phyloP scores from a whole-genome alignment of 139 green algal species.

The Chlamydomonas sp. region DNA sequence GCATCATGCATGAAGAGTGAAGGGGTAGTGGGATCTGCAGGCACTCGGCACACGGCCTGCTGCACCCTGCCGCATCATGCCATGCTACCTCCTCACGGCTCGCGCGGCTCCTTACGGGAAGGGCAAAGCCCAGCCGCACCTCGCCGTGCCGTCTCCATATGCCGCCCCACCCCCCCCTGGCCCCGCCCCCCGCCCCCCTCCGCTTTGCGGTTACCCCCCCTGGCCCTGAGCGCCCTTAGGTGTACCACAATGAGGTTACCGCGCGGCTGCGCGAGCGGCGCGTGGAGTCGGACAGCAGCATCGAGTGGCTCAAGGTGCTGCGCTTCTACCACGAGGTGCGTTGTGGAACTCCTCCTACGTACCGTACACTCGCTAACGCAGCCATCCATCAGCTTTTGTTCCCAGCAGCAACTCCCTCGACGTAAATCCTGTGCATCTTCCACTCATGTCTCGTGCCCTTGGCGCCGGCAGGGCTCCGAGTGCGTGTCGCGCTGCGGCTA shows the following conservation, averaged over 20 bases:
- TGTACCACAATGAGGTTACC: conserved; percentile 54
- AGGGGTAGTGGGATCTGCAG: neutral
- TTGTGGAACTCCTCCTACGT: too few species aligned
- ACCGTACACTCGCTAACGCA: too few species aligned
- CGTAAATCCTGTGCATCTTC: neutral
- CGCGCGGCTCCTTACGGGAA: too few species aligned
- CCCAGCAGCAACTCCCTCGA: too few species aligned
- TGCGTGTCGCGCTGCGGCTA: conserved; percentile 33
- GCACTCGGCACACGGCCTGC: too few species aligned
- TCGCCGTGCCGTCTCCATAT: neutral
- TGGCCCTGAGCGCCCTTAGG: neutral
- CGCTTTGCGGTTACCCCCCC: too few species aligned
- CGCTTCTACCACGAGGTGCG: conserved; percentile 51
- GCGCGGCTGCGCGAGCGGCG: conserved; percentile 39
- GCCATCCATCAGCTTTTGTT: too few species aligned
- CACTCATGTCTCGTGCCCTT: neutral
- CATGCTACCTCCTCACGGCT: too few species aligned
- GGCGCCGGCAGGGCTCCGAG: neutral
- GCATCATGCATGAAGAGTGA: neutral
- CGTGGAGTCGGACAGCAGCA: conserved; percentile 28
- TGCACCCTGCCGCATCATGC: too few species aligned
- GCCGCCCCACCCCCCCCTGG: neutral
- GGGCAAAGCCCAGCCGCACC: too few species aligned
- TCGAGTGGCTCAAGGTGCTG: conserved; percentile 56
- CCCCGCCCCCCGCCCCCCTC: neutral